Evolutionary conservation across 257 asterid genomes (phyloP).

Genomic region (Nyctanthes arbortristis): DNA sequence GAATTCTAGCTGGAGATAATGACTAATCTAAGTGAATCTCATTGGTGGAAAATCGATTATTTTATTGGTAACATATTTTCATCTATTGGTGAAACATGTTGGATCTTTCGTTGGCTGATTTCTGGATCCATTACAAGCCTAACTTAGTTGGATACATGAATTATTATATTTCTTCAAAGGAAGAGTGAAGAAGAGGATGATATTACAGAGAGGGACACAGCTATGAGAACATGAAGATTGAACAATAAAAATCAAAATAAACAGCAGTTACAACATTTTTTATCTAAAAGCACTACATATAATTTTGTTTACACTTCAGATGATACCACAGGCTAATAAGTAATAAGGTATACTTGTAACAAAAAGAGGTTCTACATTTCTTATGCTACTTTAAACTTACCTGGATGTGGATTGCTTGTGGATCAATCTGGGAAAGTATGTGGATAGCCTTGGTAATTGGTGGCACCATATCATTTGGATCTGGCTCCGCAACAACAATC

Average conservation of each 20-base stretch:
- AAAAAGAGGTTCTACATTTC: not conserved
- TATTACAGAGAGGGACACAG: not conserved
- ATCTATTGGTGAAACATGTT: not conserved
- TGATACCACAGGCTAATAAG: not conserved
- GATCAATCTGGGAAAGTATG: slow-evolving; percentile 87
- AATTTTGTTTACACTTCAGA: not conserved
- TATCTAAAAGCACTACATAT: not conserved
- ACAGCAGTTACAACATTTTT: not conserved
- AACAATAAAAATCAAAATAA: not conserved
- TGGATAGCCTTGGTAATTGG: slow-evolving; percentile 78
- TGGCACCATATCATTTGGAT: slow-evolving; percentile 84
- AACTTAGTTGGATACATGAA: not conserved
- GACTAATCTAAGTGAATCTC: not conserved
- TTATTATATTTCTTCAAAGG: not conserved
- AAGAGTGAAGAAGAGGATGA: not conserved
- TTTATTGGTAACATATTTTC: not conserved
- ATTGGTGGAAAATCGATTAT: not conserved
- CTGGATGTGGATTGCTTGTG: slow-evolving; percentile 80
- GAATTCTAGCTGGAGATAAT: too few species aligned
- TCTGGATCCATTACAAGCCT: not conserved
- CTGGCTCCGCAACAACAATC: slow-evolving; percentile 90
- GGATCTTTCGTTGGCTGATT: not conserved
- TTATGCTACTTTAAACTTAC: slow-evolving; percentile 48
- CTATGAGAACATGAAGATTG: not conserved
- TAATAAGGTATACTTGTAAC: not conserved